Conservation (phyloP, 1,139 yeast genomes). For the Protomyces inundatus region DNA sequence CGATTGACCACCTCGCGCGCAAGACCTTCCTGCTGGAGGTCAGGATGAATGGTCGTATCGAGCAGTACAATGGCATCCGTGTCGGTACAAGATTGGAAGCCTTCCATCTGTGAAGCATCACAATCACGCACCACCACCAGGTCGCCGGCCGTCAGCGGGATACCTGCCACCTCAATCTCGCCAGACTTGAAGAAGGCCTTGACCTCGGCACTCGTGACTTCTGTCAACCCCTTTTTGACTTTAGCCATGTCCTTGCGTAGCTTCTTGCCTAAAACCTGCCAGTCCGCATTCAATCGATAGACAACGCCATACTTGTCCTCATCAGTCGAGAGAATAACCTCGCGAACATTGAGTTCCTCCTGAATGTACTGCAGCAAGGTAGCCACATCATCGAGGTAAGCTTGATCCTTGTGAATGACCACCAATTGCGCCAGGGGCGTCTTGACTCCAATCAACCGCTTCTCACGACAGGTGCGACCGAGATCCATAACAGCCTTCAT, state of each 20-base stretch:
- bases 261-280: constrained; percentile 98
- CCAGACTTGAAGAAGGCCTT: constrained; percentile 69
- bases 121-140: constrained; percentile 84
- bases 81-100: constrained; percentile 45
- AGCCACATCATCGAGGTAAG: constrained; percentile 70
- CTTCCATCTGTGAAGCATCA: constrained; percentile 41
- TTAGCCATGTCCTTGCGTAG: constrained; percentile 87
- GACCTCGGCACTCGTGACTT: constrained; percentile 72
- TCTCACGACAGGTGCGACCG: constrained; percentile 95
- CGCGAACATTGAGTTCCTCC: constrained; percentile 91
- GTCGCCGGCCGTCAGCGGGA: constrained; percentile 79
- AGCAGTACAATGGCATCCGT: constrained; percentile 83
- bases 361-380: constrained; percentile 70
- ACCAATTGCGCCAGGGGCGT: constrained; percentile 88
- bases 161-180: constrained; percentile 78
- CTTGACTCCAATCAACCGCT: constrained; percentile 86
- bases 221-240: constrained; percentile 90
- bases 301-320: constrained; percentile 88
- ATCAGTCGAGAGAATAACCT: constrained; percentile 78
- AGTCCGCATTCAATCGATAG: constrained; percentile 92
- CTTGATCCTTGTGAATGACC: constrained; percentile 72
- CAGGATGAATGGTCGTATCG: constrained; percentile 83
- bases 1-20: constrained; percentile 96
- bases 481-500: constrained; percentile 96
- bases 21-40: constrained; percentile 84